phyloP scores from a whole-genome alignment of 2,329 filamentous ascomycete genomes.

The Diaporthe vaccinii region DNA sequence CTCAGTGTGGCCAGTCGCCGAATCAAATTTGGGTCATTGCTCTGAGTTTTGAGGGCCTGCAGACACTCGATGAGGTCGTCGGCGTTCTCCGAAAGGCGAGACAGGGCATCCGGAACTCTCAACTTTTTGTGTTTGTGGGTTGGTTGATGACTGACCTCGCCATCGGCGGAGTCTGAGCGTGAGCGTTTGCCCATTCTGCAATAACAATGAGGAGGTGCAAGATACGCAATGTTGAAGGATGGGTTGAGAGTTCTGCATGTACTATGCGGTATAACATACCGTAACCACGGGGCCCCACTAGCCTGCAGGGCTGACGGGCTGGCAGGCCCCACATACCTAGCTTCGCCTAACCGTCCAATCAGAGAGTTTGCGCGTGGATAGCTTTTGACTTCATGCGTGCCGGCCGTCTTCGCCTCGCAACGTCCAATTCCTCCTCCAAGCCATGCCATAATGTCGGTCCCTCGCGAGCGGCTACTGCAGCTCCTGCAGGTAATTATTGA shows the following conservation, averaged over 20 bases:
- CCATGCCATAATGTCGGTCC: slow-evolving; percentile 70
- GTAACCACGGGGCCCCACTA: neutral
- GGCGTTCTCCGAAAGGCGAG: slow-evolving; percentile 50
- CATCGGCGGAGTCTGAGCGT: slow-evolving; percentile 42
- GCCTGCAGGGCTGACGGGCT: slow-evolving; percentile 33
- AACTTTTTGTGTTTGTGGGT: slow-evolving; percentile 45
- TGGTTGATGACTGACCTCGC: neutral
- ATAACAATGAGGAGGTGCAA: neutral
- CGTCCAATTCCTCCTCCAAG: slow-evolving; percentile 34
- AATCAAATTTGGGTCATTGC: slow-evolving; percentile 42
- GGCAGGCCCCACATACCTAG: slow-evolving; percentile 37
- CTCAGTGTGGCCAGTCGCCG: slow-evolving; percentile 43
- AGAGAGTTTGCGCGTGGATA: slow-evolving; percentile 26
- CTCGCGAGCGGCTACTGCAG: slow-evolving; percentile 74
- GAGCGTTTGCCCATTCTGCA: slow-evolving; percentile 56
- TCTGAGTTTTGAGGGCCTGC: slow-evolving; percentile 47
- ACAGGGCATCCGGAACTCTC: slow-evolving; percentile 45
- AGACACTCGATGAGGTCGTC: slow-evolving; percentile 56
- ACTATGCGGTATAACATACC: neutral
- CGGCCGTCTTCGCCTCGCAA: slow-evolving; percentile 14
- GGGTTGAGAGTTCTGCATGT: slow-evolving; percentile 9
- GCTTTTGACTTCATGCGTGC: slow-evolving; percentile 39
- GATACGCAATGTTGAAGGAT: neutral
- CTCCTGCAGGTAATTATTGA: slow-evolving; percentile 78
- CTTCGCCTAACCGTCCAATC: slow-evolving; percentile 44